Evolutionary conservation across 2,329 filamentous ascomycete species (phyloP).

Genomic region (Curvularia lunata): DNA sequence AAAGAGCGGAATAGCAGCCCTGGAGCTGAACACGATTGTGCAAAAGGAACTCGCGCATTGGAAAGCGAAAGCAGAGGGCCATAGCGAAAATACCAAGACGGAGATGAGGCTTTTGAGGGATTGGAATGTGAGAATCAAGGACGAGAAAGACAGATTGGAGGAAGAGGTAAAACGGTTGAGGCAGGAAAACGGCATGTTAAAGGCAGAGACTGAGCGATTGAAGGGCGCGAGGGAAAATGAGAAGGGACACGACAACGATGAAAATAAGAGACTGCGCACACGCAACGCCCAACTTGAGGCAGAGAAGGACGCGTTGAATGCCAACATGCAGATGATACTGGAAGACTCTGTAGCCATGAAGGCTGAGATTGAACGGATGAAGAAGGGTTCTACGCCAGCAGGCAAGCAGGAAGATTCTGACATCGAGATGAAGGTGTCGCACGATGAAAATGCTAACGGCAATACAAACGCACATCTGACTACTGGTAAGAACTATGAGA

Average conservation of each 20-base stretch:
- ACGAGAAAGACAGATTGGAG: not conserved
- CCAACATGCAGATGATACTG: not conserved
- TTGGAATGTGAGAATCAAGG: constrained; percentile 2
- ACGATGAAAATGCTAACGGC: not conserved
- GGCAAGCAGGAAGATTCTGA: not conserved
- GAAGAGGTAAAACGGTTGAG: not conserved
- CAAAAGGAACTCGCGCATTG: constrained; percentile 1
- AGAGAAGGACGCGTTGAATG: not conserved
- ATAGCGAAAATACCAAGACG: constrained; percentile 1
- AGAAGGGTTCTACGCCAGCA: not conserved
- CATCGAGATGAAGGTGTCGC: not conserved
- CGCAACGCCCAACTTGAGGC: constrained; percentile 1
- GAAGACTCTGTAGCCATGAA: not conserved
- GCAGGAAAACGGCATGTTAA: not conserved
- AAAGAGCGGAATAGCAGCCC: not conserved
- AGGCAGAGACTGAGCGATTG: not conserved
- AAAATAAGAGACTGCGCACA: constrained; percentile 1
- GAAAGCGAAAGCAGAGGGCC: constrained; percentile 4
- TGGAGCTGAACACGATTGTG: not conserved
- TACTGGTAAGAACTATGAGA: not conserved
- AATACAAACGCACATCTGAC: not conserved
- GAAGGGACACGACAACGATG: not conserved
- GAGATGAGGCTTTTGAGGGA: constrained; percentile 6
- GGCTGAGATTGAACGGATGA: not conserved
- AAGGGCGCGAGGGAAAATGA: not conserved